Percentiles rank a stretch among this genome's conserved stretches.
Conservation (phyloP, 225 moss, liverwort and hornwort genomes). For the Pseudisothecium myosuroides region DNA sequence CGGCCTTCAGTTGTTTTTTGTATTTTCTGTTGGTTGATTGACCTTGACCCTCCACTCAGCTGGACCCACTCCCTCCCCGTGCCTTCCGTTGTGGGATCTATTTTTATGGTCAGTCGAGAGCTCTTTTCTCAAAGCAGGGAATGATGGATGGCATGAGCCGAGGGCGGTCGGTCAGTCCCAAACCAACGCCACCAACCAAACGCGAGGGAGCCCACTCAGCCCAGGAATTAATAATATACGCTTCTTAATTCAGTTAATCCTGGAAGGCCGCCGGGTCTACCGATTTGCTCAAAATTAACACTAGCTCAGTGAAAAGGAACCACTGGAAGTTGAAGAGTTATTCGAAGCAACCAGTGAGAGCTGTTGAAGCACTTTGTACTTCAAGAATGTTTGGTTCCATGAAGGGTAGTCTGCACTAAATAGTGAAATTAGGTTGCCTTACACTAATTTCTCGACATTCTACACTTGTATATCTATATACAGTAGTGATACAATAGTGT, state of each 20-base stretch:
- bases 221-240: not conserved
- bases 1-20: not conserved
- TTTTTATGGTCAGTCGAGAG: not conserved
- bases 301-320: not conserved
- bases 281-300: no score
- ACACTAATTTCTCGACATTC: no score
- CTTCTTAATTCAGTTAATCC: not conserved
- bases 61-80: not conserved
- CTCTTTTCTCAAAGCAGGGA: not conserved
- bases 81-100: not conserved
- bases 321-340: not conserved
- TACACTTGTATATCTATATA: no score
- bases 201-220: not conserved
- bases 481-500: no score
- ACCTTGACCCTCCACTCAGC: not conserved
- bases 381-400: rapidly evolving
- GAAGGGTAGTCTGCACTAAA: not conserved
- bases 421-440: no score
- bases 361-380: not conserved
- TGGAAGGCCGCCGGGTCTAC: not conserved
- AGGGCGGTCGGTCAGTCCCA: not conserved
- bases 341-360: not conserved
- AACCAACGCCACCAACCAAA: not conserved
- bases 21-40: not conserved
- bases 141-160: not conserved